Evolutionary conservation across 2,329 filamentous ascomycete species (phyloP), one percentile per base, ranked within the genome.

Genomic region (Cytospora piceicola): DNA sequence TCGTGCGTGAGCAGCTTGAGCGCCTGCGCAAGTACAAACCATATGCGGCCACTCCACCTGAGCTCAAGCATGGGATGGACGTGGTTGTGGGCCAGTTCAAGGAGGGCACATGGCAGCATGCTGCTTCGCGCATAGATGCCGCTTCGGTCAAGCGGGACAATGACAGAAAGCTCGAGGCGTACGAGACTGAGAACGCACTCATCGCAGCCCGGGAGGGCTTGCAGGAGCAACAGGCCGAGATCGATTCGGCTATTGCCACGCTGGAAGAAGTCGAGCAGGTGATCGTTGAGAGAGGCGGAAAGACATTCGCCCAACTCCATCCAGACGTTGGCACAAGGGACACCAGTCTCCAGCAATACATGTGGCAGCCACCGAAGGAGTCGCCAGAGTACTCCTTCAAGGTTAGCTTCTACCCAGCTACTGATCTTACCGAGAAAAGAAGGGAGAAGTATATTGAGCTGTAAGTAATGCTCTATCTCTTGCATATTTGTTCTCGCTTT

Each of bases 251-350:
- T 17, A 77, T 89, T 17, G 68, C 73, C 0, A 80, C 84, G 1
- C 83, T 89, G 46, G 79, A 88, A 69, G 72, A 78, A 24, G 75
- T 92, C 1, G 85, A 90, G 71, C 71, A 77, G 2, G 71, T 75
- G 2, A 76, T 94, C 24, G 52, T 89, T 2, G 75, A 77, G 4
- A 85, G 82, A 65, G 87, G 85, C 0, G 91, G 84, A 2, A 93
- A 92, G 75, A 83, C 84, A 0, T 93, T 91, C 72, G 72, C 76
- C 15, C 85, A 93, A 56, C 76, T 92, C 8, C 76, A 90, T 73
- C 89, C 90, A 0, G 78, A 86, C 1, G 75, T 82, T 64, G 73
- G 4, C 17, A 42, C 20, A 2, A n/a, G 77, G 30, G 71, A 72
- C 1, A 65, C 66, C 17, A 57, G 69, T 8, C 63, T 68, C 15